Base-by-base conservation (phyloP, 2,329 filamentous ascomycete species). In the Davidsoniella eucalypti region DNA sequence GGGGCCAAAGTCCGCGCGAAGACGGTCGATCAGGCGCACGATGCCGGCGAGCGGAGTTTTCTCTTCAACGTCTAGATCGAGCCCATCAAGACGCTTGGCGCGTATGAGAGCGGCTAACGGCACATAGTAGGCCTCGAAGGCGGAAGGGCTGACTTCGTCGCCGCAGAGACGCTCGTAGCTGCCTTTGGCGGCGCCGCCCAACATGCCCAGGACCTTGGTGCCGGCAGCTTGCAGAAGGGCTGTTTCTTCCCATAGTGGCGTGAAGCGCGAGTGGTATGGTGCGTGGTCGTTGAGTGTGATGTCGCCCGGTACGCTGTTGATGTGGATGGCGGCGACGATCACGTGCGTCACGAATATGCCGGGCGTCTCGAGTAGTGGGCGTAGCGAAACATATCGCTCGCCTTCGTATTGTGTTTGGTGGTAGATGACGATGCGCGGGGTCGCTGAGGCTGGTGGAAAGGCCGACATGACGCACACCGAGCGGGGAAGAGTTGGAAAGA, bases 1-100 rank as follows among this genome's bases (percentile, higher is more conserved):
- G 0, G 69, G 59, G 16, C 82, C 82, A 58, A 88, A 86, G 65
- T 87, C 83, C 8, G 66, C 63, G 56, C 79, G 77, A 17, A 85
- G 68, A 10, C 78, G 70, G 59, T 83, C 76, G 56, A 85, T 82
- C 26, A 86, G 65, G 16, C 78, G 71, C 42, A 82, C 73, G 40
- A 83, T 69, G 2, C 82, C 83, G 1, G 64, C 60, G 2, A 93
- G 68, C 3, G 78, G 76, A 70, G 84, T 84, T 12, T 67, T 61
- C 64, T 94, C 86, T 64, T 94, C 87, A 18, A 90, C 81, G 55
- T 90, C 84, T 3, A 90, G 71, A 59, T 90, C 84, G 8, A 88
- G 58, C 0, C 84, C 84, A 55, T 87, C 77, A 0, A 88, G 67
- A 1, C 64, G 67, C 51, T 78, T 71, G 18, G 69, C 66, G 2